Evolutionary conservation across 768 basidiomycete species (phyloP).

Genomic region (Rhodotorula kratochvilovae): DNA sequence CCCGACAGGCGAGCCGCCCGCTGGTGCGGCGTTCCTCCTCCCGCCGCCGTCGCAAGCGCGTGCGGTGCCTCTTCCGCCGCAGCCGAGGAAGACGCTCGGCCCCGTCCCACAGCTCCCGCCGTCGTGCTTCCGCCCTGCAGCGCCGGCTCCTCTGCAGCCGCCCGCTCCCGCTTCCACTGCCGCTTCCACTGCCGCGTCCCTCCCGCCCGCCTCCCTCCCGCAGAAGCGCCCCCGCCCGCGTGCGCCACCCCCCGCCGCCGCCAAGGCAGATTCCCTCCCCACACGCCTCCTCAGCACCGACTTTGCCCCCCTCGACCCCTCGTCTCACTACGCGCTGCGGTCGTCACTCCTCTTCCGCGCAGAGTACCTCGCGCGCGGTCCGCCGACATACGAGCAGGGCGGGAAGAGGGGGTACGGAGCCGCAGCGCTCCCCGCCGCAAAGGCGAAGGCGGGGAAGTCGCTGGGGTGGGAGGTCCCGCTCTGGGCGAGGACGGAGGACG

Average conservation of each 20-base stretch:
- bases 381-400: conserved; percentile 3
- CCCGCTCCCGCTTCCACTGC: background rate
- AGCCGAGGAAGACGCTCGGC: background rate
- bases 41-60: background rate
- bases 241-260: background rate
- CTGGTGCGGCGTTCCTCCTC: background rate
- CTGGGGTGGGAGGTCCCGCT: background rate
- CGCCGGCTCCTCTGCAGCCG: background rate
- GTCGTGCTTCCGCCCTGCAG: background rate
- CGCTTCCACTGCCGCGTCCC: background rate
- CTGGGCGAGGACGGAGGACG: conserved; percentile 7
- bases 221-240: background rate
- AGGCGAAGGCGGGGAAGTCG: background rate
- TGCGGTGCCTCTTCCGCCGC: background rate
- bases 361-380: background rate
- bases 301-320: background rate
- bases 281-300: background rate
- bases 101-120: background rate
- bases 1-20: background rate
- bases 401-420: background rate
- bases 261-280: too few species aligned
- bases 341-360: conserved; percentile 5
- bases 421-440: background rate
- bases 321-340: background rate
- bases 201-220: background rate